A percentile compares a stretch with the other conserved stretches of the same genome.
These are phyloP conservation scores for Eucalyptus guilfoylei DNA, from an alignment of 345 rosid genomes.

Conservation along the genomic window DNA sequence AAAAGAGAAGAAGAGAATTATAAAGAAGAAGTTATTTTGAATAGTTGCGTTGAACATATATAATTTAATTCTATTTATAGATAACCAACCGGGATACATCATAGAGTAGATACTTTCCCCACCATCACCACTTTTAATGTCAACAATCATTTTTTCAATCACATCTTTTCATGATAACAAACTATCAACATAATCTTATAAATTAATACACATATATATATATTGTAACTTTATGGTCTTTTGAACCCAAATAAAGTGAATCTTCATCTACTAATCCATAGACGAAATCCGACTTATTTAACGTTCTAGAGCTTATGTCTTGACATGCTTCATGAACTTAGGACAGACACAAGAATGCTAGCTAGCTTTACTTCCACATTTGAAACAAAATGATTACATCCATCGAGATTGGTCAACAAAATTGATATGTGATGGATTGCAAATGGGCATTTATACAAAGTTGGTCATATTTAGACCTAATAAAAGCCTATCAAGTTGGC, in stretches of 20 bases:
- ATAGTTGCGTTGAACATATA: not conserved
- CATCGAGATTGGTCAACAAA: not conserved
- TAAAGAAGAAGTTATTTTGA: not conserved
- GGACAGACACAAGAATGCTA: not conserved
- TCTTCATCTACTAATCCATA: not conserved
- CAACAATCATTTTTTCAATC: no score
- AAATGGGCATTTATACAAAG: not conserved
- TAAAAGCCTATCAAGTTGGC: not conserved
- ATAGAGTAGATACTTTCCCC: not conserved
- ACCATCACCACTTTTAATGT: not conserved
- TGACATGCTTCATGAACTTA: not conserved
- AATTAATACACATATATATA: not conserved
- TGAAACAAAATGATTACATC: not conserved
- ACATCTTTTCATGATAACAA: not conserved
- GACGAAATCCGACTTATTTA: not conserved
- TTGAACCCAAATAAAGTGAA: not conserved
- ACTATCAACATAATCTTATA: not conserved
- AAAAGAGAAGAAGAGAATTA: not conserved
- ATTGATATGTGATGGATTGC: not conserved
- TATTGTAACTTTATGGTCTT: not conserved
- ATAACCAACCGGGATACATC: no score
- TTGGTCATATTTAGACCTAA: not conserved
- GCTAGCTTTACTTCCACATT: not conserved
- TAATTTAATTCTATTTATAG: no score
- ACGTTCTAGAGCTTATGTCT: not conserved